A percentile compares a stretch with the other conserved stretches of the same genome.
Evolutionary conservation across 169 alveolate species (phyloP).

Genomic region (Plasmodium fragile): DNA sequence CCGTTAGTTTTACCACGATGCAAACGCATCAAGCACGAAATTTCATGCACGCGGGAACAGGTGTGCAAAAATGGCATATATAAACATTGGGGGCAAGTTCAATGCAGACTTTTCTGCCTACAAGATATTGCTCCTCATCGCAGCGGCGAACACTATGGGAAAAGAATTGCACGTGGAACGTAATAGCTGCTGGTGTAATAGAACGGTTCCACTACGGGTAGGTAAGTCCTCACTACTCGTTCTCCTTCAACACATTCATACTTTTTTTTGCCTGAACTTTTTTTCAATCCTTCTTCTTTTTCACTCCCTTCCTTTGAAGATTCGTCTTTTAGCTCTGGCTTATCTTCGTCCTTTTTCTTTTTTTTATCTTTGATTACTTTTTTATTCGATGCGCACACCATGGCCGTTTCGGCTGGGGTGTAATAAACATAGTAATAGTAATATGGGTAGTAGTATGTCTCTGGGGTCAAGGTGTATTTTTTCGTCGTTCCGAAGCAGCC

Average conservation of each 20-base stretch:
- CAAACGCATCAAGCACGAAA: neutral
- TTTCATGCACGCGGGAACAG: neutral
- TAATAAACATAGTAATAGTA: slow-evolving; percentile 40
- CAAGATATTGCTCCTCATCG: neutral
- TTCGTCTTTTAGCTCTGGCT: slow-evolving; percentile 16
- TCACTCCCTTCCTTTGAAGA: slow-evolving; percentile 2
- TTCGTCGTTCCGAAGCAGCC: slow-evolving; percentile 55
- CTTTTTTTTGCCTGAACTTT: slow-evolving; percentile 32
- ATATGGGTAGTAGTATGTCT: slow-evolving; percentile 32
- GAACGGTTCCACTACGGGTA: slow-evolving; percentile 16
- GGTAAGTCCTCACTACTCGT: neutral
- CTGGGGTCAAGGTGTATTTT: slow-evolving; percentile 45
- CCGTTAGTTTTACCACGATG: neutral
- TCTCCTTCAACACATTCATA: slow-evolving; percentile 36
- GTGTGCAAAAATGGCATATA: slow-evolving; percentile 3
- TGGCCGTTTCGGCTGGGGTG: neutral
- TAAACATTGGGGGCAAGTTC: neutral
- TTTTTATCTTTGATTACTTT: neutral
- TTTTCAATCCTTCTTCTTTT: neutral
- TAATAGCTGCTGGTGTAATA: slow-evolving; percentile 16
- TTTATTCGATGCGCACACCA: neutral
- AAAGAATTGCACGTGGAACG: slow-evolving; percentile 33
- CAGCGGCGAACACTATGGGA: slow-evolving; percentile 23
- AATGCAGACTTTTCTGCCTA: neutral
- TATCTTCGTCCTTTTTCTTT: slow-evolving; percentile 25